These are phyloP conservation scores for Termitomyces sp. DNA, from an alignment of 1,284 basidiomycete genomes.

Conservation along the genomic window DNA sequence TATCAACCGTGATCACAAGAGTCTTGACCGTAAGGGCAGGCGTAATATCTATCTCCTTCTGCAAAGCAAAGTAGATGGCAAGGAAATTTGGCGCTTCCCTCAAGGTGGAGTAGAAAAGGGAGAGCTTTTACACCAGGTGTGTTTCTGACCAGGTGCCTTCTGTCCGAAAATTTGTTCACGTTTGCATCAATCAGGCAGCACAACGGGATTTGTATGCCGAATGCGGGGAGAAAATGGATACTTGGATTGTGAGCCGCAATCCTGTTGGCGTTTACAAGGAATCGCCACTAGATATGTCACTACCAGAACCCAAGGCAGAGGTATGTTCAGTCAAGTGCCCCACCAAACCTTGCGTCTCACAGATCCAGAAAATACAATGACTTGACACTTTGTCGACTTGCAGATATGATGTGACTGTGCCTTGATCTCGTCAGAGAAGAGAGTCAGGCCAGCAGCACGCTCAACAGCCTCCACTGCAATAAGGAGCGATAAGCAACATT, in stretches of 20 bases:
- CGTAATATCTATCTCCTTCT: conserved; percentile 86
- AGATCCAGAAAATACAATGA: conserved; percentile 57
- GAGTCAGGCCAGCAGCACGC: conserved; percentile 80
- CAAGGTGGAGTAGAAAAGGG: conserved; percentile 58
- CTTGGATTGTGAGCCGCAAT: conserved; percentile 74
- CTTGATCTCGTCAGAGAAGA: conserved; percentile 88
- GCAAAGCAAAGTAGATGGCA: conserved; percentile 46
- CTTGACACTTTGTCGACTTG: conserved; percentile 78
- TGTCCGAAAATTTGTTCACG: not conserved
- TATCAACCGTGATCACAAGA: conserved; percentile 55
- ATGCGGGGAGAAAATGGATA: conserved; percentile 74
- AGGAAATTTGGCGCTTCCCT: conserved; percentile 77
- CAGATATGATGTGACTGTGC: conserved; percentile 82
- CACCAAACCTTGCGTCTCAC: not conserved
- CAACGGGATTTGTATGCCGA: conserved; percentile 58
- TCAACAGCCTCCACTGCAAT: conserved; percentile 83
- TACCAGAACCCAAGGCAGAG: conserved; percentile 28
- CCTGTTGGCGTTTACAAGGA: conserved; percentile 68
- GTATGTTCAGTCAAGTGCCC: conserved; percentile 23
- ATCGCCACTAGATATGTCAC: conserved; percentile 20
- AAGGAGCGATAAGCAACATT: not conserved
- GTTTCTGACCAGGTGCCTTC: conserved; percentile 14
- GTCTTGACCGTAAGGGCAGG: conserved; percentile 77
- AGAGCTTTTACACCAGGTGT: conserved; percentile 68
- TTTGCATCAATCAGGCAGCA: conserved; percentile 49